Evolutionary conservation across 106 monocot species (phyloP), one percentile per base, ranked within the genome.

Genomic region (Dactylorhiza incarnata): DNA sequence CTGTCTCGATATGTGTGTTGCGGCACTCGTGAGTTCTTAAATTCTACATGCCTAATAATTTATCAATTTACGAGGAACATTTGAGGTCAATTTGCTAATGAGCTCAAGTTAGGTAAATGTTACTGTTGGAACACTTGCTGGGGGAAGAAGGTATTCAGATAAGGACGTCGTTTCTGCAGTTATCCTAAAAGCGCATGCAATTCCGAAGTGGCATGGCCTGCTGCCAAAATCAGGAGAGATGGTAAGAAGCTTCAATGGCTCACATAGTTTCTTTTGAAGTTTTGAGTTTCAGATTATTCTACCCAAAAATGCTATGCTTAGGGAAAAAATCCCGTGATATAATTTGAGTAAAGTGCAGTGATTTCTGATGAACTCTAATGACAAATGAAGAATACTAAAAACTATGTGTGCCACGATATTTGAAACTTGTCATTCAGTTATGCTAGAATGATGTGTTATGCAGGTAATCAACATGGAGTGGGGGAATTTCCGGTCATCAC

Each of bases 391-490:
- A 37, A 37, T 37, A 37, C 1, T 37, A 37, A 2, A 37, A 3
- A 37, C 37, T 37, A 37, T 37, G 37, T 37, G 37, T 37, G 37
- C 37, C 37, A 37, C 37, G 37, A 37, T 37, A 37, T 37, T 37
- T 37, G 37, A 37, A 37, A 37, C 37, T 37, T 37, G 37, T 37
- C 37, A 37, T 37, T 37, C 37, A 37, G 37, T 37, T 37, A 37
- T 37, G 37, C 37, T 3, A 37, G 37, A 37, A 37, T 37, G 37
- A 37, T 37, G 37, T 63, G 14, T 63, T 26, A 48, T 45, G 45
- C 83, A 91, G 91, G 84, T 91, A 47, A 84, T 91, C 69, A 91
- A 76, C 71, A 88, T 84, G 26, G 88, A 91, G 48, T 91, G 91
- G 91, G 91, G 91, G 65, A 84, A 37, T 37, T 37, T 37, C 37